These are phyloP conservation scores for Sugiyamaella grinbergsii DNA, from an alignment of 1,139 yeast genomes.

Conservation along the genomic window DNA sequence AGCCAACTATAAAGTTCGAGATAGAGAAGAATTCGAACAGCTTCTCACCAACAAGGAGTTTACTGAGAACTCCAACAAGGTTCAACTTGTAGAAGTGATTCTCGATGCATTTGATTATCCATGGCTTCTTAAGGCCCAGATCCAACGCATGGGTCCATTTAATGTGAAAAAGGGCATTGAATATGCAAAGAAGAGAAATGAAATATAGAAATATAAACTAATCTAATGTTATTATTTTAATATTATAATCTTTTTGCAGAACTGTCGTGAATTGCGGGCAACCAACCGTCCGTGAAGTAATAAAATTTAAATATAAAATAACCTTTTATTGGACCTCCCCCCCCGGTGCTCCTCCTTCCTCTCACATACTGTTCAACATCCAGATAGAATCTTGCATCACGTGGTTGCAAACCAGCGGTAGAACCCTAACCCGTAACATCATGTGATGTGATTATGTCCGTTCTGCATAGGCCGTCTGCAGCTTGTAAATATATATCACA, in stretches of 20 bases:
- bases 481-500: no score
- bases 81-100: slow-evolving; percentile 59
- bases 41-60: slow-evolving; percentile 45
- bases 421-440: neutral
- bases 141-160: slow-evolving; percentile 35
- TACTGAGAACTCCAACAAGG: slow-evolving; percentile 41
- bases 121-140: slow-evolving; percentile 48
- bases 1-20: slow-evolving; percentile 40
- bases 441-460: neutral
- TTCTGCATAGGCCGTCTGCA: no score
- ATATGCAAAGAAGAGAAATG: slow-evolving; percentile 31
- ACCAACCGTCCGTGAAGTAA: no score
- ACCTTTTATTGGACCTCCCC: no score
- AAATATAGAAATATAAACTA: slow-evolving; percentile 21
- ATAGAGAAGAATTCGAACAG: slow-evolving; percentile 43
- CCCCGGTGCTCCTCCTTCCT: no score
- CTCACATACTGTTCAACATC: no score
- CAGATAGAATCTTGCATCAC: neutral
- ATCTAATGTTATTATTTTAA: no score
- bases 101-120: slow-evolving; percentile 65
- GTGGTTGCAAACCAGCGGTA: neutral
- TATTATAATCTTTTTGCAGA: no score
- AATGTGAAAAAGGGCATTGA: slow-evolving; percentile 32
- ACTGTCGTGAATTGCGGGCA: no score
- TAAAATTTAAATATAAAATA: no score